Conservation (phyloP, 1,139 yeast species). For the Taiozyma onychis region DNA sequence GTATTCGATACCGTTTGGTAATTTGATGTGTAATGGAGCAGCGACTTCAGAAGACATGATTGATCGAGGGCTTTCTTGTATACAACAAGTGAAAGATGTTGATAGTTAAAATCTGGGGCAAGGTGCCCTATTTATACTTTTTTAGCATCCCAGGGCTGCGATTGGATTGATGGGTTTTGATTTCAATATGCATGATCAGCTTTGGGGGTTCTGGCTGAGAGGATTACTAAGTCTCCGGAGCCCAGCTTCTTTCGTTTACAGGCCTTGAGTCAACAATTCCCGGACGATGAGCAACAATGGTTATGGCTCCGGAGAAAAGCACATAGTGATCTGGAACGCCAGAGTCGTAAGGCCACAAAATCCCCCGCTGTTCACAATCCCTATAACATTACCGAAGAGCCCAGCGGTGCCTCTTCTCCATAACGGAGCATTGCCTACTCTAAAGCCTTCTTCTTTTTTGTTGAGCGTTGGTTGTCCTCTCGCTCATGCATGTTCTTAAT, state of each 20-base stretch:
- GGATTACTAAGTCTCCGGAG: not conserved
- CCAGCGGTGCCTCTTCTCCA: not conserved
- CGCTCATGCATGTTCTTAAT: not conserved
- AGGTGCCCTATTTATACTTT: not conserved
- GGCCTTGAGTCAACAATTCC: not conserved
- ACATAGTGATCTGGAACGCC: not conserved
- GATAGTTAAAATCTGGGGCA: constrained; percentile 2
- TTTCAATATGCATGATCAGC: not conserved
- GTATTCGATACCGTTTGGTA: constrained; percentile 57
- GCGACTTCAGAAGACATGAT: constrained; percentile 12
- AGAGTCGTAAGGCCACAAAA: too few species aligned
- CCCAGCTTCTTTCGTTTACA: not conserved
- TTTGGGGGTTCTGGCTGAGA: not conserved
- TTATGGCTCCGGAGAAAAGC: not conserved
- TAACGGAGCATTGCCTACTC: not conserved
- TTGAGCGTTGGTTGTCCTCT: not conserved
- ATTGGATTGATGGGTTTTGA: not conserved
- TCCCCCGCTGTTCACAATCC: not conserved
- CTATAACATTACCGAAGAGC: not conserved
- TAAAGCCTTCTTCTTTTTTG: not conserved
- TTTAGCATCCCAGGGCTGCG: not conserved
- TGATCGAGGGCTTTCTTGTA: not conserved
- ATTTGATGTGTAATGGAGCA: constrained; percentile 40
- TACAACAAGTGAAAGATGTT: not conserved
- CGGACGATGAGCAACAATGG: not conserved